Conservation (phyloP, 768 basidiomycete genomes). For the Leccinum uliginosum region DNA sequence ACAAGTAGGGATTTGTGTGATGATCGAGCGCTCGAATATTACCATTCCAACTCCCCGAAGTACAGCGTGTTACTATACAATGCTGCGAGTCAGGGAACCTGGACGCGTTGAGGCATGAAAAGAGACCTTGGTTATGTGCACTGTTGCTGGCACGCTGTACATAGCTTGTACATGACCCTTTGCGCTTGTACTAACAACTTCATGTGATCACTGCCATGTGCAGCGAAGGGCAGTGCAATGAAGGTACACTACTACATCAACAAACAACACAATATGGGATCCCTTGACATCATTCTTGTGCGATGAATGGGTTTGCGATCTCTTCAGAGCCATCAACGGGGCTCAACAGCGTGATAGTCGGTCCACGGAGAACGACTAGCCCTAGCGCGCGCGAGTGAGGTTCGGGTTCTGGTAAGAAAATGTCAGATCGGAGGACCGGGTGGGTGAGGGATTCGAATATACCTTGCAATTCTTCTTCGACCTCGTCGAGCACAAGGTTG, state of each 20-base stretch:
- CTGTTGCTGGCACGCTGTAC: conserved; percentile 5
- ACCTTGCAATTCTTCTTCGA: conserved; percentile 80
- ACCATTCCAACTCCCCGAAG: not conserved
- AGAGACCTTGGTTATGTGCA: conserved; percentile 2
- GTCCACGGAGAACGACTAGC: conserved; percentile 86
- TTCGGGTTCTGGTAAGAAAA: conserved; percentile 49
- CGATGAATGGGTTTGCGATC: conserved; percentile 84
- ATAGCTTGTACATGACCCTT: conserved; percentile 3
- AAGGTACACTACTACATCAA: not conserved
- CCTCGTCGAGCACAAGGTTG: conserved; percentile 96
- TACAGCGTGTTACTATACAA: not conserved
- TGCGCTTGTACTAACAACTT: conserved; percentile 4
- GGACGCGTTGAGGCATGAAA: not conserved
- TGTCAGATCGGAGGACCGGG: conserved; percentile 10
- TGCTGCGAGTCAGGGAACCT: not conserved
- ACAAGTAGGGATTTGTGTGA: conserved; percentile 1
- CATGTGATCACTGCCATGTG: conserved; percentile 18
- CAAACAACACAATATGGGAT: too few species aligned
- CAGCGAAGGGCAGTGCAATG: conserved; percentile 6
- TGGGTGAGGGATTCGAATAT: conserved; percentile 11
- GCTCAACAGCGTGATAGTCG: conserved; percentile 89
- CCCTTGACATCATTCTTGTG: conserved; percentile 46
- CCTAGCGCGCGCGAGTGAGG: conserved; percentile 67
- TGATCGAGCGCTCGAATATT: conserved; percentile 1
- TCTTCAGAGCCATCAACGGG: conserved; percentile 95